A percentile compares a stretch with the other conserved stretches of the same genome.
These are phyloP conservation scores for Jaenimonas drosophilae DNA, from an alignment of 208 protist genomes.

Conservation along the genomic window DNA sequence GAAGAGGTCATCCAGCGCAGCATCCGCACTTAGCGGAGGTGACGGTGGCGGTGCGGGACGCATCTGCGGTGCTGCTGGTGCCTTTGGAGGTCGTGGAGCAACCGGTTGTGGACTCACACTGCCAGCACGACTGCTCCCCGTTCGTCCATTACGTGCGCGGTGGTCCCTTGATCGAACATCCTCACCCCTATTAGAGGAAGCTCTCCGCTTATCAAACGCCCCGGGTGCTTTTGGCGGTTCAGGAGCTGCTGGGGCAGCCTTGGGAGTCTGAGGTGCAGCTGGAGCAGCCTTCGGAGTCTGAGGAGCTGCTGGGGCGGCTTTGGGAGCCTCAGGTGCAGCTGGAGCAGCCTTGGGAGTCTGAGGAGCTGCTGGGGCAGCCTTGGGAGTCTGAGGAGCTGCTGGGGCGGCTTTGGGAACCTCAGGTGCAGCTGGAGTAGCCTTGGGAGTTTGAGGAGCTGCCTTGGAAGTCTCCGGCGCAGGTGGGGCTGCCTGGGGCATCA, in stretches of 20 bases:
- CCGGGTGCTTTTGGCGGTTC: constrained; percentile 6
- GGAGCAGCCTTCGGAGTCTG: constrained; percentile 4
- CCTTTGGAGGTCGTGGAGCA: background rate
- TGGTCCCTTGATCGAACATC: constrained; percentile 1
- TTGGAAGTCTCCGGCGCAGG: constrained; percentile 12
- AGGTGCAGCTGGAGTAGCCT: constrained; percentile 4
- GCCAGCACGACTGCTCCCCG: too few species aligned
- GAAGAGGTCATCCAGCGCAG: constrained; percentile 5
- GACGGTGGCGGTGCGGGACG: constrained; percentile 6
- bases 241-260: constrained; percentile 4
- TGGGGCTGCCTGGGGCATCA: constrained; percentile 10
- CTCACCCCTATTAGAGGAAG: too few species aligned
- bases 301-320: constrained; percentile 1
- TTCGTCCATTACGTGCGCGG: too few species aligned
- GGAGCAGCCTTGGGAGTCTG: constrained; percentile 6
- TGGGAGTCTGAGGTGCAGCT: constrained; percentile 9
- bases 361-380: constrained; percentile 5
- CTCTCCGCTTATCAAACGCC: too few species aligned
- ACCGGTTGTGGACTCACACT: background rate
- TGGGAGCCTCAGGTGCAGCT: constrained; percentile 8
- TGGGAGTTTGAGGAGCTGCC: constrained; percentile 4
- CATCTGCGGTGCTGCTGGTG: background rate
- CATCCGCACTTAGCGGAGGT: constrained; percentile 1
- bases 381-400: constrained; percentile 8
- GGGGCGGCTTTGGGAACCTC: constrained; percentile 7